phyloP scores from a whole-genome alignment of 163 green algal genomes.

The Chloromonas sp. region DNA sequence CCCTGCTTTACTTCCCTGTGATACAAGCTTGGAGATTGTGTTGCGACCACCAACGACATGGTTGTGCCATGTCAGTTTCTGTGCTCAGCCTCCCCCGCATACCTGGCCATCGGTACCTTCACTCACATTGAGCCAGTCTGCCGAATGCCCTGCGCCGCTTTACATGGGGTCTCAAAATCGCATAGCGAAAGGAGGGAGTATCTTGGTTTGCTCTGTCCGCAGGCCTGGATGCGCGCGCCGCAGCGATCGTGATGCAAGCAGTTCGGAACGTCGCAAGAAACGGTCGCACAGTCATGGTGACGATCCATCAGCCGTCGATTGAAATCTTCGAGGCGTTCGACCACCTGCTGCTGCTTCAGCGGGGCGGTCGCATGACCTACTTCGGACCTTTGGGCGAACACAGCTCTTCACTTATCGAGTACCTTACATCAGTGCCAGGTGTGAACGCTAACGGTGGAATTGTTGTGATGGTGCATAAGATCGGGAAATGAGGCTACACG shows the following conservation, averaged over 20 bases:
- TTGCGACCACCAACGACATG: too few species aligned
- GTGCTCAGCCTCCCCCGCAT: too few species aligned
- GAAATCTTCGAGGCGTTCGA: slow-evolving; percentile 57
- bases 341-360: slow-evolving; percentile 65
- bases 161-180: too few species aligned
- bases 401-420: slow-evolving; percentile 47
- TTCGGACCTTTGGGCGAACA: slow-evolving; percentile 53
- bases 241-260: slow-evolving; percentile 42
- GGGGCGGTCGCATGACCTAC: slow-evolving; percentile 63
- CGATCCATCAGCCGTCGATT: slow-evolving; percentile 76
- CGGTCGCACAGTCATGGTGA: slow-evolving; percentile 58
- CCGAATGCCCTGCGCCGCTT: too few species aligned
- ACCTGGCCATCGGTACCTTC: too few species aligned
- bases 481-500: too few species aligned
- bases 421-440: slow-evolving; percentile 57
- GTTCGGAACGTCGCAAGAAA: slow-evolving; percentile 46
- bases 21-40: too few species aligned
- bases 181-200: not conserved
- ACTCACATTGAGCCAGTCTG: too few species aligned
- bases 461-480: too few species aligned
- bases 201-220: not conserved
- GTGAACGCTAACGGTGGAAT: not conserved
- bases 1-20: too few species aligned
- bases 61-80: too few species aligned
- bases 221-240: slow-evolving; percentile 42